A percentile compares a stretch with the other conserved stretches of the same genome.
Conservation (phyloP, 208 protist genomes). For the Leishmania aethiopica region DNA sequence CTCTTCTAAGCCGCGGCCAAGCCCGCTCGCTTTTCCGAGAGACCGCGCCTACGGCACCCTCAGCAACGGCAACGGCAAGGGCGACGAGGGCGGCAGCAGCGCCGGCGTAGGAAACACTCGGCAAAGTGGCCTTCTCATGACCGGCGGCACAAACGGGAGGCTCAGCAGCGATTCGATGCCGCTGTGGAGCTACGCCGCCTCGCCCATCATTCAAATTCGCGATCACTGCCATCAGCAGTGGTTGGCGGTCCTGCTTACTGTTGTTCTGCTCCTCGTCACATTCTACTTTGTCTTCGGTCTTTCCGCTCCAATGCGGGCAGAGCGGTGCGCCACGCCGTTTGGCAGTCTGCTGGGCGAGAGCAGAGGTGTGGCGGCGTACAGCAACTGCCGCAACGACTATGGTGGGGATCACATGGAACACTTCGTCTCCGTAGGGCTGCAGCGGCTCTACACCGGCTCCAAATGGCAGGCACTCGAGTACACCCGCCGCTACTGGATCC, state of each 20-base stretch:
- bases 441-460: conserved; percentile 55
- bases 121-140: background rate
- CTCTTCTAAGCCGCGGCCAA: conserved; percentile 29
- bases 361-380: conserved; percentile 60
- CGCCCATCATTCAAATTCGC: conserved; percentile 46
- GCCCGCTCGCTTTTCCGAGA: conserved; percentile 34
- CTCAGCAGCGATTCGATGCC: conserved; percentile 9
- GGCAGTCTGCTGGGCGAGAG: conserved; percentile 57
- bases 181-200: conserved; percentile 50
- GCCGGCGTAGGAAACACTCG: background rate
- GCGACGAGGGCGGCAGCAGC: background rate
- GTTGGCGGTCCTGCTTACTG: conserved; percentile 55
- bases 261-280: conserved; percentile 48
- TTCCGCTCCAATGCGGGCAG: conserved; percentile 27
- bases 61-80: background rate
- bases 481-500: conserved; percentile 66
- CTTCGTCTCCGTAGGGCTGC: conserved; percentile 58
- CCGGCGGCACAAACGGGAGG: background rate
- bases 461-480: conserved; percentile 78
- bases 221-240: conserved; percentile 80
- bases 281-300: conserved; percentile 59
- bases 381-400: conserved; percentile 69
- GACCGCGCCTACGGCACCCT: conserved; percentile 44
- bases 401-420: conserved; percentile 47
- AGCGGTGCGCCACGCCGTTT: conserved; percentile 51